Evolutionary conservation across 768 basidiomycete genomes (phyloP), one percentile per base, ranked within the genome.

Genomic region (Psilocybe tampanensis): DNA sequence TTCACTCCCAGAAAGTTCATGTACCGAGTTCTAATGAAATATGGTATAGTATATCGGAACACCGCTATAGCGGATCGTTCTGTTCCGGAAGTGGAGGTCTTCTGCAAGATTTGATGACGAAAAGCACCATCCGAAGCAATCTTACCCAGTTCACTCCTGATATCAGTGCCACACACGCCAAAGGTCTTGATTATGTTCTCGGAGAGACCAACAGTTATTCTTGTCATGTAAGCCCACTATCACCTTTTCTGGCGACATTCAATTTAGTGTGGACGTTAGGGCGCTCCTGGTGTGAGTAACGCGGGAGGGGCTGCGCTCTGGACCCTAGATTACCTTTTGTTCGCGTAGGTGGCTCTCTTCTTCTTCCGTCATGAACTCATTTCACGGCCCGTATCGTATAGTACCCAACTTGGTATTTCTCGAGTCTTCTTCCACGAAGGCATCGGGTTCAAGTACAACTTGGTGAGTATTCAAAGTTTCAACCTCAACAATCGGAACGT

Each of bases 381-480:
- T 13, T 13, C 12, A 39, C 15, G 36, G n/a, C 12, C 15, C 4
- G 36, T 39, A 13, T 6, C 26, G 13, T 21, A 11, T 50, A 77
- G 76, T 13, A 71, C 82, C 1, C 80, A 80, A 59, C 68, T 85
- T 11, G 83, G 83, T 2, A 80, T 86, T 23, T 75, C 78, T 24
- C 73, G 79, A 47, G 58, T 86, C 15, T 84, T 80, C 71, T 87
- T 86, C 75, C 86, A 90, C 64, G 76, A 84, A 54, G 88, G 87
- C 13, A 73, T 89, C 52, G 88, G 88, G 0, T 89, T 78, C 71
- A 90, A 89, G 70, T 90, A 89, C 63, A 85, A 82, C 64, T 72
- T 88, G 52, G 87, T 85, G 54, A 52, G 71, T 39, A 5, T 13
- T 13, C 36, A 15, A 39, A 3, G n/a, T 39, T n/a, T 13, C 15